phyloP scores from a whole-genome alignment of 2,329 filamentous ascomycete species.

The Cordyceps militaris region DNA sequence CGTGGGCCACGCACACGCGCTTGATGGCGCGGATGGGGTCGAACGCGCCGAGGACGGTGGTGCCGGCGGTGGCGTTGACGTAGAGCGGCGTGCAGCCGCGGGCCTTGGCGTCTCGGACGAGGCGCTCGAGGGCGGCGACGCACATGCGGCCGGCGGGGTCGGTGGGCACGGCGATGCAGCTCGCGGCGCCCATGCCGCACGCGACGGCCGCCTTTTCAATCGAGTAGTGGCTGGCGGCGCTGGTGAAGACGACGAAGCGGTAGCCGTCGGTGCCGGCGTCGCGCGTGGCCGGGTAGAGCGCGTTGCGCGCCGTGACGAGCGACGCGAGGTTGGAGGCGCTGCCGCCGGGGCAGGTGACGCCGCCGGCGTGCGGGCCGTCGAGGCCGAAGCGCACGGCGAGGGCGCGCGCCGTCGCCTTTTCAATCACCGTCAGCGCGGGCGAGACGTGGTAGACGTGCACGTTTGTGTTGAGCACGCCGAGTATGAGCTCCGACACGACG shows the following conservation, averaged over 20 bases:
- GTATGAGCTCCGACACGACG: constrained; percentile 76
- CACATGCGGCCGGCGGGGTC: constrained; percentile 67
- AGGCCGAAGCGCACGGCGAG: constrained; percentile 75
- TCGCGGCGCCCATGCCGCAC: constrained; percentile 70
- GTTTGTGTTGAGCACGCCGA: constrained; percentile 87
- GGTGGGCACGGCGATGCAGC: constrained; percentile 68
- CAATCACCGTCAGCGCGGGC: constrained; percentile 77
- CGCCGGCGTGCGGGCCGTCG: constrained; percentile 60
- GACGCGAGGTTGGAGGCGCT: constrained; percentile 78
- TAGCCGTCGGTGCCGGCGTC: constrained; percentile 59
- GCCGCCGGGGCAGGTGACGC: constrained; percentile 74
- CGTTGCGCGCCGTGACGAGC: constrained; percentile 81
- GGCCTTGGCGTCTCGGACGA: constrained; percentile 53
- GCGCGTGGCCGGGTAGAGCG: constrained; percentile 72
- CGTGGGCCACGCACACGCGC: constrained; percentile 60
- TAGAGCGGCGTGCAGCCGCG: constrained; percentile 80
- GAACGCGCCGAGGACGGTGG: constrained; percentile 84
- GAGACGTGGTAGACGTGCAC: constrained; percentile 91
- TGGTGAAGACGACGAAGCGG: constrained; percentile 82
- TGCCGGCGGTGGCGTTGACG: constrained; percentile 94
- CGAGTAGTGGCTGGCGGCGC: constrained; percentile 84
- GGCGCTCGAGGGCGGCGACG: constrained; percentile 53
- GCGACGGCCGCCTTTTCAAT: constrained; percentile 90
- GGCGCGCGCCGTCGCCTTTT: constrained; percentile 69
- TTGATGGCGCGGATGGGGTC: constrained; percentile 70